phyloP scores from a whole-genome alignment of 352 stramenopile genomes.

The Globisporangium nodosum region DNA sequence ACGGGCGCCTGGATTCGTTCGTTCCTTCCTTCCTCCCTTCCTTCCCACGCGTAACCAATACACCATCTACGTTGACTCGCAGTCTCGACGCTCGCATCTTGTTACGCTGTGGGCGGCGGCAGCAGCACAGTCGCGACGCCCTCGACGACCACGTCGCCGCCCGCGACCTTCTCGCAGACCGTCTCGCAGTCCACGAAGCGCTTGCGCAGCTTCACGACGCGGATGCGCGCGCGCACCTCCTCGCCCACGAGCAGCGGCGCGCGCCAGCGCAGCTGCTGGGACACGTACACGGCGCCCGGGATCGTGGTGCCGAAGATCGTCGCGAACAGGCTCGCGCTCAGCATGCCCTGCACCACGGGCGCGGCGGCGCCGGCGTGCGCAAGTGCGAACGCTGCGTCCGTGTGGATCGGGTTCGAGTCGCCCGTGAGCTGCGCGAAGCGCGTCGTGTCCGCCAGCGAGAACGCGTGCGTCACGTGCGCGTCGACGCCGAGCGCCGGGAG shows the following conservation, averaged over 20 bases:
- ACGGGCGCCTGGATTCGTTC: no score
- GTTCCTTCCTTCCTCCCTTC: no score
- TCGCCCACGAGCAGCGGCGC: constrained; percentile 61
- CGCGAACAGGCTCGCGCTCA: constrained; percentile 74
- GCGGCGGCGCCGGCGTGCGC: constrained; percentile 20
- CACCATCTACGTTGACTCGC: no score
- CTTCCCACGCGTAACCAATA: no score
- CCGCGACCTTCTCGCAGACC: constrained; percentile 37
- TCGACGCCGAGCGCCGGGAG: constrained; percentile 52
- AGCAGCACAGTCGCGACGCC: constrained; percentile 65
- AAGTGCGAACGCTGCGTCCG: constrained; percentile 36
- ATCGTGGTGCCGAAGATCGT: constrained; percentile 75
- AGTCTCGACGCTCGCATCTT: no score
- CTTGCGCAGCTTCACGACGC: constrained; percentile 50
- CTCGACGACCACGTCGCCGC: constrained; percentile 55
- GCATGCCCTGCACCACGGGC: constrained; percentile 75
- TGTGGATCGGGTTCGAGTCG: constrained; percentile 77
- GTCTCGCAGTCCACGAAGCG: constrained; percentile 77
- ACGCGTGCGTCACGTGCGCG: constrained; percentile 50
- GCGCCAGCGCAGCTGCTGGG: constrained; percentile 65
- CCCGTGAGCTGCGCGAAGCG: constrained; percentile 60
- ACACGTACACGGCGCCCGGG: constrained; percentile 69
- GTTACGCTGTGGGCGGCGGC: constrained; percentile 8
- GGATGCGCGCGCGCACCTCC: constrained; percentile 45
- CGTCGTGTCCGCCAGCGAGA: constrained; percentile 50